These are phyloP conservation scores for Nakaseomyces uthaithaninus DNA, from an alignment of 1,139 yeast genomes.

Conservation along the genomic window DNA sequence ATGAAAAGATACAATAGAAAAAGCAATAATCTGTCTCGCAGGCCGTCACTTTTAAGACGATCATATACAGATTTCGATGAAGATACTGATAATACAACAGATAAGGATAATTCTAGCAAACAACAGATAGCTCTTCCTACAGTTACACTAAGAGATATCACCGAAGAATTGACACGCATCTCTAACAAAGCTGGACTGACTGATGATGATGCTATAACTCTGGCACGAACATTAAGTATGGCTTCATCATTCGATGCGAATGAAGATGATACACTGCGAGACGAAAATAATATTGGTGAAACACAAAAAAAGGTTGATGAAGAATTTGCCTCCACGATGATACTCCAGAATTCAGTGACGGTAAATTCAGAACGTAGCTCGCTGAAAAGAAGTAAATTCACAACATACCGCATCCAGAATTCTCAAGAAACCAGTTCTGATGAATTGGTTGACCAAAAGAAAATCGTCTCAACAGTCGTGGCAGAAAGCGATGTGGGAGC, in stretches of 20 bases:
- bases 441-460: neutral
- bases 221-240: conserved; percentile 50
- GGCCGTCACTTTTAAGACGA: conserved; percentile 24
- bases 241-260: conserved; percentile 10
- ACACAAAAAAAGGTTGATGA: conserved; percentile 7
- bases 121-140: neutral
- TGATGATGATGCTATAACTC: conserved; percentile 59
- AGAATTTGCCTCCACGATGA: conserved; percentile 15
- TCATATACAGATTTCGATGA: conserved; percentile 24
- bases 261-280: neutral
- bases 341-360: conserved; percentile 10
- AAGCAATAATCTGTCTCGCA: conserved; percentile 17
- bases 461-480: neutral
- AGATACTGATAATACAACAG: neutral
- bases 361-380: conserved; percentile 14
- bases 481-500: neutral
- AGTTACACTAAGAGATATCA: conserved; percentile 50
- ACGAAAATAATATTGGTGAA: neutral
- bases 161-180: conserved; percentile 52
- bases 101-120: neutral
- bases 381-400: conserved; percentile 19
- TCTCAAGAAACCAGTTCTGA: neutral
- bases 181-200: conserved; percentile 63
- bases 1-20: conserved; percentile 9
- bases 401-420: conserved; percentile 22